Percentiles rank a stretch among this genome's conserved stretches.
Evolutionary conservation across 768 basidiomycete species (phyloP).

Genomic region (Calocybe gangraenosa): DNA sequence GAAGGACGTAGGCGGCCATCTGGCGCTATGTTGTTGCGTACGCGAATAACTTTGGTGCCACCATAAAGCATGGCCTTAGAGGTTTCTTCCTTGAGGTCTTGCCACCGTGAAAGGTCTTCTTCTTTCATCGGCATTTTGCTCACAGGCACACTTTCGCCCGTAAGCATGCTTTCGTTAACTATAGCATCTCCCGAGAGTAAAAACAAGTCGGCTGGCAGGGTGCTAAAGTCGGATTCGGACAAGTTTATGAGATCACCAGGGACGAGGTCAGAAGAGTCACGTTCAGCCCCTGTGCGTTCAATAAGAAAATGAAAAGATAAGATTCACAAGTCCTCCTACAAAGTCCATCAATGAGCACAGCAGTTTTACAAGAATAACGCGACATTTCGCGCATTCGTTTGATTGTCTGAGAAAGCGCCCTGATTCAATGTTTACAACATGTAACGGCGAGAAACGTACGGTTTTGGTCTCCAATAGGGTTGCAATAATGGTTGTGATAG

Average conservation of each 20-base stretch:
- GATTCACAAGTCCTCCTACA: constrained; percentile 46
- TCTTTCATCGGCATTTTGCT: constrained; percentile 85
- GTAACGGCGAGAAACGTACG: constrained; percentile 42
- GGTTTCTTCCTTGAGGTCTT: constrained; percentile 63
- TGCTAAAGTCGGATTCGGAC: constrained; percentile 64
- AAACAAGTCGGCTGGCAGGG: constrained; percentile 88
- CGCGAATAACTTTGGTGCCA: constrained; percentile 87
- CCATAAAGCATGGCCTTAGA: constrained; percentile 84
- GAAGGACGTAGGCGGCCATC: constrained; percentile 59
- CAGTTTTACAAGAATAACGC: constrained; percentile 74
- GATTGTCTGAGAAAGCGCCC: constrained; percentile 58
- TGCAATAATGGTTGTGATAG: constrained; percentile 73
- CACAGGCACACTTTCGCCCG: constrained; percentile 96
- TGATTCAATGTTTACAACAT: too few relatives aligned
- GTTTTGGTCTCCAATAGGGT: constrained; percentile 92
- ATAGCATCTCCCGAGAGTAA: constrained; percentile 95
- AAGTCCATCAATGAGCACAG: constrained; percentile 60
- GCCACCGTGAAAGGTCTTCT: constrained; percentile 70
- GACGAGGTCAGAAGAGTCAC: constrained; percentile 76
- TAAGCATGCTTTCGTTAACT: constrained; percentile 98
- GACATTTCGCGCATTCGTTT: constrained; percentile 96
- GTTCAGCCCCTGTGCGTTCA: constrained; percentile 53
- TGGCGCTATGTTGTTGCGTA: constrained; percentile 57
- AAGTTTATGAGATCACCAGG: constrained; percentile 92
- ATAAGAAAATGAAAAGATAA: constrained; percentile 2